Evolutionary conservation across 1,284 basidiomycete genomes (phyloP).

Genomic region (Retiboletus flavoniger): DNA sequence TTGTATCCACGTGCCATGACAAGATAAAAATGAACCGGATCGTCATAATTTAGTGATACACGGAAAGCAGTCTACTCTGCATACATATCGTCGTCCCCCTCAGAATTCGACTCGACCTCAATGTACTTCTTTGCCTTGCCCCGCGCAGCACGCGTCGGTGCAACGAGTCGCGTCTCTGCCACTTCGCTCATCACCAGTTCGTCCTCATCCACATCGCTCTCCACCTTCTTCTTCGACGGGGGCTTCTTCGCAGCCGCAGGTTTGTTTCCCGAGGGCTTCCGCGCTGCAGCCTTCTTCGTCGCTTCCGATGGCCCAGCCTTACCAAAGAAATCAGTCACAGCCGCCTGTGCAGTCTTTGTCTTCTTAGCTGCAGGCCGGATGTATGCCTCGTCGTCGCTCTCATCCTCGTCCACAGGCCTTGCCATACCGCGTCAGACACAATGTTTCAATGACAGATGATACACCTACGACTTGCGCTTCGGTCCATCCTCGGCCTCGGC

Average conservation of each 20-base stretch:
- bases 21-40: neutral
- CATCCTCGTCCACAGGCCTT: conserved; percentile 39
- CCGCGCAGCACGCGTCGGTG: conserved; percentile 38
- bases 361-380: conserved; percentile 51
- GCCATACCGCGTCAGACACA: conserved; percentile 12
- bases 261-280: conserved; percentile 56
- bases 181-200: conserved; percentile 23
- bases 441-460: neutral
- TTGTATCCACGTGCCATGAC: conserved; percentile 15
- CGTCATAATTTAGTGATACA: neutral
- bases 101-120: conserved; percentile 49
- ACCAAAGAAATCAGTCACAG: conserved; percentile 60
- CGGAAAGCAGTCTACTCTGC: conserved; percentile 15
- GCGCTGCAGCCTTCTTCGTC: conserved; percentile 37
- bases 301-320: conserved; percentile 42
- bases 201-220: conserved; percentile 36
- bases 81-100: conserved; percentile 33
- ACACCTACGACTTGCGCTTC: conserved; percentile 59
- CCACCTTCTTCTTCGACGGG: conserved; percentile 39
- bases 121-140: conserved; percentile 50
- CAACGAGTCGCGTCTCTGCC: conserved; percentile 20
- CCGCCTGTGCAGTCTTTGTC: conserved; percentile 44
- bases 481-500: conserved; percentile 38
- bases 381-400: conserved; percentile 44
- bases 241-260: conserved; percentile 41